Conservation (phyloP, 345 rosid genomes). For the Eucalyptus regnans region DNA sequence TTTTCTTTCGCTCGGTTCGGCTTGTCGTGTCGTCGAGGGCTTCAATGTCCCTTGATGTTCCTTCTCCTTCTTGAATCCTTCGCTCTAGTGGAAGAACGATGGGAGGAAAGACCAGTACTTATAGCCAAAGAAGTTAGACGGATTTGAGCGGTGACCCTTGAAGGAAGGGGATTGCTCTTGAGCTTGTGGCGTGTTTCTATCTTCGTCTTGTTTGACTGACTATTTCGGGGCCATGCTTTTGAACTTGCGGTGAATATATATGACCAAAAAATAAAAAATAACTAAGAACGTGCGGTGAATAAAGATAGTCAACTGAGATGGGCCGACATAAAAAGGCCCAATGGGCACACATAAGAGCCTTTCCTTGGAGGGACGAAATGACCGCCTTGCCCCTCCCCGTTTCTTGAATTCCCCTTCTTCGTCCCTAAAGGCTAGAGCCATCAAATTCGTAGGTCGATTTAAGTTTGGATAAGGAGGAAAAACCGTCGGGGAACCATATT, state of each 20-base stretch:
- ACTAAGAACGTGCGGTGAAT: neutral
- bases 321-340: neutral
- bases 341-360: neutral
- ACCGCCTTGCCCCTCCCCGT: neutral
- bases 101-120: neutral
- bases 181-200: neutral
- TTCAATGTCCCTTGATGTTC: neutral
- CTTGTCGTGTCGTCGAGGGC: too few relatives aligned
- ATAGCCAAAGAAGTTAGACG: neutral
- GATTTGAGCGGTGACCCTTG: neutral
- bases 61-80: neutral
- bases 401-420: neutral
- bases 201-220: neutral
- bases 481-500: fast-evolving
- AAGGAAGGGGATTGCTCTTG: neutral
- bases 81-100: neutral
- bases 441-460: neutral
- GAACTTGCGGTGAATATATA: neutral
- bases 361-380: neutral
- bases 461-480: neutral
- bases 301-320: neutral
- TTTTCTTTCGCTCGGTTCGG: neutral
- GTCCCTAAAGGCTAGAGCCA: neutral
- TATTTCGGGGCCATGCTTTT: neutral
- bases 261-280: too few relatives aligned